phyloP scores from a whole-genome alignment of 192 early-diverging fungal species.

The Lunasporangiospora selenospora region DNA sequence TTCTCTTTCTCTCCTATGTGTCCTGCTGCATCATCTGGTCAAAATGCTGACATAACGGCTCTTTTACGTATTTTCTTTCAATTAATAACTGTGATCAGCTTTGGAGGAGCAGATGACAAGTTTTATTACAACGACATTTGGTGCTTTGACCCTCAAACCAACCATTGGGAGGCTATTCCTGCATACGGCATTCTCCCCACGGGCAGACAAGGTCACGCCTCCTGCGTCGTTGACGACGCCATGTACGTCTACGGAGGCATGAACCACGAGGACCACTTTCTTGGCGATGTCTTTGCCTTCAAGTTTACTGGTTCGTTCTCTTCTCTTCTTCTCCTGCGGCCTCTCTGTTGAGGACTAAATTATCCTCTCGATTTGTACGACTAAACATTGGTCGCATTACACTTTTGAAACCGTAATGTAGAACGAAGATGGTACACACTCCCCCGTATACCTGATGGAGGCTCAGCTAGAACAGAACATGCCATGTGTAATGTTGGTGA shows the following conservation, averaged over 20 bases:
- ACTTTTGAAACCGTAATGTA: slow-evolving; percentile 8
- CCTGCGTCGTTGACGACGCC: slow-evolving; percentile 49
- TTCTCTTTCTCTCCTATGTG: no score
- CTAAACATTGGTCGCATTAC: not conserved
- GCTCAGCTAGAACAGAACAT: slow-evolving; percentile 48
- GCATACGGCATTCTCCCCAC: slow-evolving; percentile 53
- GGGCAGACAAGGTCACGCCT: slow-evolving; percentile 48
- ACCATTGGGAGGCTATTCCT: slow-evolving; percentile 49
- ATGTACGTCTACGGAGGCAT: slow-evolving; percentile 66
- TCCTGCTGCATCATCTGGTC: no score
- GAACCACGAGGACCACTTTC: slow-evolving; percentile 45
- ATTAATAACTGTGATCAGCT: no score
- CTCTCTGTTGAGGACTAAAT: not conserved
- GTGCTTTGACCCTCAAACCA: slow-evolving; percentile 53
- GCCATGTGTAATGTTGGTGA: slow-evolving; percentile 52
- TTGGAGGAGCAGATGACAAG: slow-evolving; percentile 59
- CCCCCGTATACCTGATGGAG: slow-evolving; percentile 53
- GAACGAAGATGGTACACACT: slow-evolving; percentile 60
- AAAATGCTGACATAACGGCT: no score
- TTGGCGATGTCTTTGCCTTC: slow-evolving; percentile 59
- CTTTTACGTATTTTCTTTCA: not conserved
- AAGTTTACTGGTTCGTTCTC: slow-evolving; percentile 48
- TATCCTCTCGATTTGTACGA: not conserved
- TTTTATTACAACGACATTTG: slow-evolving; percentile 64
- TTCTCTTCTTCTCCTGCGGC: not conserved